Percentiles rank a stretch among this genome's conserved stretches.
These are phyloP conservation scores for Pyrenophora teres DNA, from an alignment of 2,329 filamentous ascomycete genomes.

Conservation along the genomic window DNA sequence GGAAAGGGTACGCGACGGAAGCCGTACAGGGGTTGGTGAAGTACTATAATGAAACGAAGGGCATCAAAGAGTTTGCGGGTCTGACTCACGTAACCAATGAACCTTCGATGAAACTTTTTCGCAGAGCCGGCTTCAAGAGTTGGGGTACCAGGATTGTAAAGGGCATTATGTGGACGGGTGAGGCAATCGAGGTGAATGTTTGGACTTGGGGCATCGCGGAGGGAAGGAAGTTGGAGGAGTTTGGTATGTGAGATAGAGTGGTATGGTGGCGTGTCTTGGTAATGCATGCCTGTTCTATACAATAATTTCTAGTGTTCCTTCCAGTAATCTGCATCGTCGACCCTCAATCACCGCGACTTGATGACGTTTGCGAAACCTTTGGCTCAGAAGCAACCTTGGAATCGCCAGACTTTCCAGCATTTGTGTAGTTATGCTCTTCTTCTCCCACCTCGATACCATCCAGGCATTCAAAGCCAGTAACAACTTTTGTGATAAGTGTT, in stretches of 20 bases:
- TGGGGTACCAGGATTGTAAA: constrained; percentile 12
- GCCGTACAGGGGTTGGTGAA: constrained; percentile 7
- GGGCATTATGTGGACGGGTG: constrained; percentile 11
- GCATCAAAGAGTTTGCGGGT: constrained; percentile 9
- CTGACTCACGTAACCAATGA: constrained; percentile 20
- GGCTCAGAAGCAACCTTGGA: background rate
- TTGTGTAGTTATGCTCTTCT: background rate
- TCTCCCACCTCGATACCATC: constrained; percentile 6
- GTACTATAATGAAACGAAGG: constrained; percentile 10
- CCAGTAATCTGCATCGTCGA: no score
- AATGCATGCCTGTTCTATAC: background rate
- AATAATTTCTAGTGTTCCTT: background rate
- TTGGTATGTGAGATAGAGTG: constrained; percentile 1
- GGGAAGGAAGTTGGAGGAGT: constrained; percentile 10
- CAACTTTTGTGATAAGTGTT: constrained; percentile 33
- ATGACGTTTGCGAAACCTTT: background rate
- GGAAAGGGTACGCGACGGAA: constrained; percentile 26
- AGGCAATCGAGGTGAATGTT: constrained; percentile 4
- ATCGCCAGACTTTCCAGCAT: background rate
- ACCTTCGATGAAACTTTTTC: constrained; percentile 17
- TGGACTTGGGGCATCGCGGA: constrained; percentile 16
- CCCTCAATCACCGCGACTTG: background rate
- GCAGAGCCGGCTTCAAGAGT: constrained; percentile 20
- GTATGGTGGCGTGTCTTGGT: background rate
- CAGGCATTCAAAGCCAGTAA: constrained; percentile 12